phyloP scores from a whole-genome alignment of 768 basidiomycete species.

The Phaeotremella skinneri region DNA sequence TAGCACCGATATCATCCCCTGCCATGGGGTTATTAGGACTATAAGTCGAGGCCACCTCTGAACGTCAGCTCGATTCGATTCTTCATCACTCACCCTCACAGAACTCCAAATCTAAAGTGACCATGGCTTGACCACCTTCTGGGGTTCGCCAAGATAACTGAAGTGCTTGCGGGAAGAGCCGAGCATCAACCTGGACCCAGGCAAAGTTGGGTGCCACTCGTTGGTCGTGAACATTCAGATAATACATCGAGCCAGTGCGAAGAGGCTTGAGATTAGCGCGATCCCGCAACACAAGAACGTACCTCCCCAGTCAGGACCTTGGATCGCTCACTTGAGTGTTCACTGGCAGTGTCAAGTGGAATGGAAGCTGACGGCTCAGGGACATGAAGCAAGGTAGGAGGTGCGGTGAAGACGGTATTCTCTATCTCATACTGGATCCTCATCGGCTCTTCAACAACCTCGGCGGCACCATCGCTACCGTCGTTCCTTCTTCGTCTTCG shows the following conservation, averaged over 20 bases:
- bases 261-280: conserved; percentile 61
- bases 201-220: conserved; percentile 58
- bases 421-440: neutral
- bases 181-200: conserved; percentile 74
- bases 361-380: too few relatives aligned
- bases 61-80: neutral
- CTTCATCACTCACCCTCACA: conserved; percentile 55
- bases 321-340: conserved; percentile 7
- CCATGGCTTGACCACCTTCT: conserved; percentile 76
- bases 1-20: conserved; percentile 78
- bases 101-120: conserved; percentile 80
- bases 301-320: conserved; percentile 27
- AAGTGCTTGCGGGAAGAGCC: conserved; percentile 70
- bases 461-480: conserved; percentile 12
- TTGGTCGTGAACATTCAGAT: conserved; percentile 89
- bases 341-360: conserved; percentile 3
- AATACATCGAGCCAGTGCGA: conserved; percentile 82
- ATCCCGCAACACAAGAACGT: conserved; percentile 1
- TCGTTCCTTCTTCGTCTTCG: conserved; percentile 30
- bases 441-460: neutral
- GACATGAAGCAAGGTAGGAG: too few relatives aligned
- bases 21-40: conserved; percentile 78
- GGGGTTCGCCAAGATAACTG: conserved; percentile 83
- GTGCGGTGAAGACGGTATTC: neutral
- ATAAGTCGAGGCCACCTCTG: conserved; percentile 76